Evolutionary conservation across 257 asterid species (phyloP).

Genomic region (Fraxinus pennsylvanica): DNA sequence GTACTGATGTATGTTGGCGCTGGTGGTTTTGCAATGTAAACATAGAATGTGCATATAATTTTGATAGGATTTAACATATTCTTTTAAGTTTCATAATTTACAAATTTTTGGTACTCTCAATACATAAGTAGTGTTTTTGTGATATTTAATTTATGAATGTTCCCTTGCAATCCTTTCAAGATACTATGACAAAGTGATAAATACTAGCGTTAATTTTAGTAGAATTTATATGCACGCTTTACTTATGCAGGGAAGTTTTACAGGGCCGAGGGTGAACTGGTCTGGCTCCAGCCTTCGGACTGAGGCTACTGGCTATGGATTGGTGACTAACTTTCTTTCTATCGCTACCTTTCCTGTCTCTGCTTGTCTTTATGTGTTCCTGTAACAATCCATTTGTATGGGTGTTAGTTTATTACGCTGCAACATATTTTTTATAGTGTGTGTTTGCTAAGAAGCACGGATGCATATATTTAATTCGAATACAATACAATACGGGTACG

Average conservation of each 20-base stretch:
- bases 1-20: neutral
- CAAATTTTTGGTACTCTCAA: constrained; percentile 4
- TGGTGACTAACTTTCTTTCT: constrained; percentile 54
- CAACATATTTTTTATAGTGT: too few species aligned
- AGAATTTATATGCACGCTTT: constrained; percentile 23
- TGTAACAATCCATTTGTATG: neutral
- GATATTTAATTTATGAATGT: constrained; percentile 11
- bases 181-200: constrained; percentile 16
- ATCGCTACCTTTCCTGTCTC: neutral
- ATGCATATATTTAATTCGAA: too few species aligned
- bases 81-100: neutral
- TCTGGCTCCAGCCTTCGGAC: constrained; percentile 95
- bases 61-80: constrained; percentile 14
- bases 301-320: constrained; percentile 98
- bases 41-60: neutral
- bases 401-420: neutral
- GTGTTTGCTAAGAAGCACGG: neutral
- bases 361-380: neutral
- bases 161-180: constrained; percentile 12
- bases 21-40: neutral
- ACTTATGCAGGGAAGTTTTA: constrained; percentile 85
- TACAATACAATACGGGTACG: too few species aligned
- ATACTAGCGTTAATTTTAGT: constrained; percentile 2
- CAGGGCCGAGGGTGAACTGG: constrained; percentile 97
- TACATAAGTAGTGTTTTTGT: neutral